Percentiles rank a stretch among this genome's conserved stretches.
phyloP scores from a whole-genome alignment of 176 grass and related monocot species.

The Bolboschoenus planiculmis region DNA sequence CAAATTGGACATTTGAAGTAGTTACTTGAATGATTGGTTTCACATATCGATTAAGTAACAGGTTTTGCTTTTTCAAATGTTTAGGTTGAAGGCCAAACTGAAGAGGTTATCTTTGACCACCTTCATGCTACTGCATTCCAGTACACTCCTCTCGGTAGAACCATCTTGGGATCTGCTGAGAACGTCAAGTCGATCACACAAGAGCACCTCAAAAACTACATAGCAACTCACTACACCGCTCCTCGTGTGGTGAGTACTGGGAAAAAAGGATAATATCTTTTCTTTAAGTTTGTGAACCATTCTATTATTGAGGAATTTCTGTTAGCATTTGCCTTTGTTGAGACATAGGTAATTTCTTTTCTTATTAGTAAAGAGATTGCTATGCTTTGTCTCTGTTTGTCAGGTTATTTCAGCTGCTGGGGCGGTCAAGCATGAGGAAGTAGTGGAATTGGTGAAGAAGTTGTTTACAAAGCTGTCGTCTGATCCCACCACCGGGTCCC shows the following conservation, averaged over 20 bases:
- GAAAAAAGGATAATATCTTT: background rate
- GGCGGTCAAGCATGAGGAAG: constrained; percentile 80
- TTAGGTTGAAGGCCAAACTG: constrained; percentile 78
- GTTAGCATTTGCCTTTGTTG: background rate
- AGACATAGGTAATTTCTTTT: background rate
- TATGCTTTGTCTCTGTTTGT: constrained; percentile 10
- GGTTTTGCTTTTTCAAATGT: constrained; percentile 12
- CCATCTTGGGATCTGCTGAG: constrained; percentile 71
- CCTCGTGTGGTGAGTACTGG: constrained; percentile 61
- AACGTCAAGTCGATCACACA: constrained; percentile 85
- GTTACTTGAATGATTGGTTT: background rate
- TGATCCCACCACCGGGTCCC: constrained; percentile 64
- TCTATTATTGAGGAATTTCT: background rate
- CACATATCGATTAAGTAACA: constrained; percentile 6
- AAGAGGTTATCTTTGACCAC: constrained; percentile 98
- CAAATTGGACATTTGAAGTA: background rate
- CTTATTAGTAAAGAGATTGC: constrained; percentile 13
- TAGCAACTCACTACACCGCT: constrained; percentile 88
- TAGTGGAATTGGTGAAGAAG: constrained; percentile 69
- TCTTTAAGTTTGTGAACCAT: constrained; percentile 10
- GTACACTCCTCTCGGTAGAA: constrained; percentile 82
- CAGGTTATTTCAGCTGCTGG: constrained; percentile 92
- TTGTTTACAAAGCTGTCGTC: constrained; percentile 60
- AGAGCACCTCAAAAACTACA: constrained; percentile 65
- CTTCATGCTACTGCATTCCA: constrained; percentile 98